These are phyloP conservation scores for Pestalotiopsis fici DNA, from an alignment of 2,329 filamentous ascomycete species.

Conservation along the genomic window DNA sequence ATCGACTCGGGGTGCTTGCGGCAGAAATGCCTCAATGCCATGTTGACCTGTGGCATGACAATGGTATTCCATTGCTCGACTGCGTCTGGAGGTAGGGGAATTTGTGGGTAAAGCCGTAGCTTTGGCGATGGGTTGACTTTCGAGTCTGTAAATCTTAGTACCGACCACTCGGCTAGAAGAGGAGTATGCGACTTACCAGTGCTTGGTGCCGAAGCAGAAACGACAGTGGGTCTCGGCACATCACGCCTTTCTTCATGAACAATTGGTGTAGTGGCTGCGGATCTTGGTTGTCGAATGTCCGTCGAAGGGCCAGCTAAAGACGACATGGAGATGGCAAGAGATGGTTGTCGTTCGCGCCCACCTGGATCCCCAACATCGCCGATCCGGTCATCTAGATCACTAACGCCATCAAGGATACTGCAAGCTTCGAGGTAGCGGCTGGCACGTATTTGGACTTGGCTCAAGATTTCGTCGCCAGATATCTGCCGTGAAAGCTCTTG, in stretches of 20 bases:
- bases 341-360: constrained; percentile 11
- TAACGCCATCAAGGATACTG: constrained; percentile 61
- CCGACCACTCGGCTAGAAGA: neutral
- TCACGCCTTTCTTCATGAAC: constrained; percentile 6
- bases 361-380: constrained; percentile 33
- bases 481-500: constrained; percentile 51
- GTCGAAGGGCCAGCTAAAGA: constrained; percentile 12
- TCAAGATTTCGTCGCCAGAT: constrained; percentile 52
- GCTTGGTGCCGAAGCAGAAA: neutral
- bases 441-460: constrained; percentile 53
- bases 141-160: neutral
- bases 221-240: neutral
- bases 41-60: constrained; percentile 73
- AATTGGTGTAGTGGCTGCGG: constrained; percentile 6
- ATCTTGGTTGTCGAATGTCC: neutral
- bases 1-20: constrained; percentile 75
- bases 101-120: constrained; percentile 60
- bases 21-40: constrained; percentile 70
- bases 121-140: constrained; percentile 33
- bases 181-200: neutral
- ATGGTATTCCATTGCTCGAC: constrained; percentile 72
- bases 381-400: constrained; percentile 55
- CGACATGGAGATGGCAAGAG: constrained; percentile 10
- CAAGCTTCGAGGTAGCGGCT: constrained; percentile 64
- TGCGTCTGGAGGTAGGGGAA: constrained; percentile 58